Evolutionary conservation across 83 land plant genomes (phyloP).

Genomic region (Thuja plicata): DNA sequence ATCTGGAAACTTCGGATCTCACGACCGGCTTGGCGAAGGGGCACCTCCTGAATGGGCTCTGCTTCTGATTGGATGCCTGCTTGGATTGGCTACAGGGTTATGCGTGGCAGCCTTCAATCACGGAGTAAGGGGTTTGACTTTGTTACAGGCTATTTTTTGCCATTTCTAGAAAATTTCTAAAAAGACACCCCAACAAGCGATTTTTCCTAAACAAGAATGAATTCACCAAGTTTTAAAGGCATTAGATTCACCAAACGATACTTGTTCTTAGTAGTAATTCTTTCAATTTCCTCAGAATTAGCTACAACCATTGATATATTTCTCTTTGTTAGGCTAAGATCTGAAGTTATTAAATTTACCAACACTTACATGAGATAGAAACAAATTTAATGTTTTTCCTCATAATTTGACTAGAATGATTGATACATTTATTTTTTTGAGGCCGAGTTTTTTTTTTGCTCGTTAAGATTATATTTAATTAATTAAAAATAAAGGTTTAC

Average conservation of each 20-base stretch:
- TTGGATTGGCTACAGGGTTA: slow-evolving; percentile 90
- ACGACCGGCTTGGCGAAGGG: slow-evolving; percentile 49
- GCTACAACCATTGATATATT: not conserved
- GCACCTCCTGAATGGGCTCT: slow-evolving; percentile 98
- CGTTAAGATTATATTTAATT: too few relatives aligned
- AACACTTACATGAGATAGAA: too few relatives aligned
- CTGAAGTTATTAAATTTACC: too few relatives aligned
- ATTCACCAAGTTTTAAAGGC: not conserved
- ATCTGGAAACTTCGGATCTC: slow-evolving; percentile 8
- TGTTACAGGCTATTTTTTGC: not conserved
- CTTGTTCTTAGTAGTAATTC: not conserved
- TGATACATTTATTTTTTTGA: too few relatives aligned
- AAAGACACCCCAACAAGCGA: not conserved
- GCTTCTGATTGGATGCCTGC: slow-evolving; percentile 84
- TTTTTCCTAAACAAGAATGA: not conserved
- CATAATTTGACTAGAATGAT: too few relatives aligned
- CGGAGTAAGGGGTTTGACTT: slow-evolving; percentile 54
- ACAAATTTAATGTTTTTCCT: too few relatives aligned
- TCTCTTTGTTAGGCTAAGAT: not conserved
- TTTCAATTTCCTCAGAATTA: not conserved
- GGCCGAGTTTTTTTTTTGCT: too few relatives aligned
- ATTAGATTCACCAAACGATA: not conserved
- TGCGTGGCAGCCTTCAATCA: slow-evolving; percentile 88
- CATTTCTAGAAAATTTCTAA: not conserved
- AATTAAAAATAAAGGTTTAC: too few relatives aligned